Evolutionary conservation across 331 rosid species (phyloP), one percentile per base, ranked within the genome.

Genomic region (Prunus yedoensis): DNA sequence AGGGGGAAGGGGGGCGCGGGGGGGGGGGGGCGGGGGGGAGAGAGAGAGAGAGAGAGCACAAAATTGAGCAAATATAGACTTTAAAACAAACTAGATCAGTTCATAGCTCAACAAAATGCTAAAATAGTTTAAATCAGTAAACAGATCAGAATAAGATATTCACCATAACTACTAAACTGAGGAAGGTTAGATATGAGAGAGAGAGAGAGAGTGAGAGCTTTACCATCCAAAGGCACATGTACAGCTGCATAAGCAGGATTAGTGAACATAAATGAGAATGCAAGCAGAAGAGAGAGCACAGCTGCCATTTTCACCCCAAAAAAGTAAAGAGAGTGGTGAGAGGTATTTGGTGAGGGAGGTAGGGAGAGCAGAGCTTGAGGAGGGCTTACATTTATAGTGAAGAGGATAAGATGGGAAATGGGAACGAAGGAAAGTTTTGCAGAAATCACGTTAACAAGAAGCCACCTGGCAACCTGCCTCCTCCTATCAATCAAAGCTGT

Each of bases 161-260:
- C 66, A 47, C 38, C 65, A 61, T 20, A 13, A 32, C 17, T 51
- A 87, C 54, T n/a, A 41, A 68, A 64, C 58, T 51, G 82, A 68
- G 45, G 41, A 56, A 46, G 38, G 16, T 46, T 4, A 58, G 47
- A 78, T 30, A 78, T 30, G 27, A 25, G 27, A 25, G 16, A 35
- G 35, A 32, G 35, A 16, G 59, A n/a, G 54, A 50, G 74, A 63
- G 38, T 46, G 68, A 10, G 59, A 70, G 58, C 65, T 70, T 81
- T 86, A 91, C 97, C 90, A 85, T 89, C 88, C 41, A 82, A 73
- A 43, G 63, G 47, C 49, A 74, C 70, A 16, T 63, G 80, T 75
- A 74, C 68, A 66, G 77, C 75, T 61, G 92, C 88, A 64, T 70
- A 83, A 68, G 83, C 85, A 56, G 91, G 66, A 72, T 74, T 60